phyloP scores from a whole-genome alignment of 2,329 filamentous ascomycete genomes.

The Botryotinia convoluta region DNA sequence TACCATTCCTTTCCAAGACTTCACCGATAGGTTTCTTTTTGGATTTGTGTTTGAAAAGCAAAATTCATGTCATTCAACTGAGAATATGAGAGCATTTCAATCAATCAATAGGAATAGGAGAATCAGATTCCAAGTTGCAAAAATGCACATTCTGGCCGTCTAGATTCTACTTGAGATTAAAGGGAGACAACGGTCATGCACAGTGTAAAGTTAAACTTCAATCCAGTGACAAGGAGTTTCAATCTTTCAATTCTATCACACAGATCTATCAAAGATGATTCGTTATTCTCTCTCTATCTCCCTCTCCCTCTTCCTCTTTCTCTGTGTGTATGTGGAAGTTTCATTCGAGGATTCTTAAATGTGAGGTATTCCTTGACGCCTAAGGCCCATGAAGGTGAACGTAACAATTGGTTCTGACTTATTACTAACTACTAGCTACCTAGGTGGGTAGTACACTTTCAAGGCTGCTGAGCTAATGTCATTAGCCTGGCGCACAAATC shows the following conservation, averaged over 20 bases:
- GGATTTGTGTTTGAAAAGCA: not conserved
- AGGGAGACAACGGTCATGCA: not conserved
- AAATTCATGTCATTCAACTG: not conserved
- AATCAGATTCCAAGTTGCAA: not conserved
- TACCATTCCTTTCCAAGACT: not conserved
- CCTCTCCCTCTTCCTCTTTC: not conserved
- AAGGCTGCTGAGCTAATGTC: not conserved
- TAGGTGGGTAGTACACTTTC: not conserved
- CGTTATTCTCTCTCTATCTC: not conserved
- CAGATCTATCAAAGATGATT: not conserved
- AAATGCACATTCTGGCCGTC: not conserved
- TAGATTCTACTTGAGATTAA: too few relatives aligned
- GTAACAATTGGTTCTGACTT: not conserved
- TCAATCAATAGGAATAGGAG: not conserved
- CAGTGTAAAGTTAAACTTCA: not conserved
- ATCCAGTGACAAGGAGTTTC: not conserved
- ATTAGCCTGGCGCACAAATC: not conserved
- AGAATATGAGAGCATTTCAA: not conserved
- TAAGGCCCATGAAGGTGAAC: not conserved
- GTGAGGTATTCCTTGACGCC: not conserved
- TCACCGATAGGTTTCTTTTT: not conserved
- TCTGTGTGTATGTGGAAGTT: not conserved
- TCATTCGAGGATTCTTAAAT: not conserved
- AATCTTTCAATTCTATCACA: not conserved
- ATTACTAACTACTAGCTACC: not conserved